Percentiles rank a stretch among this genome's conserved stretches.
Conservation (phyloP, 768 basidiomycete species). For the Gloeostereum incarnatum region DNA sequence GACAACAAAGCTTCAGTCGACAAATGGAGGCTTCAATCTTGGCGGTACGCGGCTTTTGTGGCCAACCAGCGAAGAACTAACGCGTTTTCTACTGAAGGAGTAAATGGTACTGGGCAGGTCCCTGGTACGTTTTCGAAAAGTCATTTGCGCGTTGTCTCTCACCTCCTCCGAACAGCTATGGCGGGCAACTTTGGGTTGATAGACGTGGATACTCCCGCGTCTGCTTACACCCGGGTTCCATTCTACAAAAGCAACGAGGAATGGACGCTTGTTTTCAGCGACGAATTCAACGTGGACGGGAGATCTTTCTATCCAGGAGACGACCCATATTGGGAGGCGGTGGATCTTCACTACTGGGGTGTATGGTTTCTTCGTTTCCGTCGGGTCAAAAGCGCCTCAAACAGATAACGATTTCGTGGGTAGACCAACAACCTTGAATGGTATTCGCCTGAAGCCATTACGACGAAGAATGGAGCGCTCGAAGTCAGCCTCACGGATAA, state of each 20-base stretch:
- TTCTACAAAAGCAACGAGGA: slow-evolving; percentile 26
- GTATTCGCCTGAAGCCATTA: slow-evolving; percentile 63
- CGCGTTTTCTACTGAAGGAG: too few species aligned
- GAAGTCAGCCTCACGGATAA: slow-evolving; percentile 58
- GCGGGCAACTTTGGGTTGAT: slow-evolving; percentile 38
- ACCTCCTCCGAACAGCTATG: slow-evolving; percentile 30
- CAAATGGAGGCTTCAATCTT: slow-evolving; percentile 52
- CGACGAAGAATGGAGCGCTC: slow-evolving; percentile 62
- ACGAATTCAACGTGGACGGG: slow-evolving; percentile 75
- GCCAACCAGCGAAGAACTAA: slow-evolving; percentile 6
- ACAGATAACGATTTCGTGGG: slow-evolving; percentile 1
- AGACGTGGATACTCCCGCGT: slow-evolving; percentile 42
- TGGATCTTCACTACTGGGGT: slow-evolving; percentile 63
- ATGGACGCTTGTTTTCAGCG: slow-evolving; percentile 59
- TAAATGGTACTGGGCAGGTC: slow-evolving; percentile 6
- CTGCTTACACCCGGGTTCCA: slow-evolving; percentile 26
- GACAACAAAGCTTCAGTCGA: slow-evolving; percentile 7
- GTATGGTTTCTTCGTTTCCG: neutral
- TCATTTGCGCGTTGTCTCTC: slow-evolving; percentile 30
- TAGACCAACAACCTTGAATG: slow-evolving; percentile 66
- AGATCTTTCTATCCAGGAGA: slow-evolving; percentile 63
- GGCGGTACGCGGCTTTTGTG: too few species aligned
- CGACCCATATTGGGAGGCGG: slow-evolving; percentile 51
- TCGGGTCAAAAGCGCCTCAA: slow-evolving; percentile 4
- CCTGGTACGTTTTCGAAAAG: slow-evolving; percentile 19